These are phyloP conservation scores for Chaetomium sp. DNA, from an alignment of 2,329 filamentous ascomycete species.

Conservation along the genomic window DNA sequence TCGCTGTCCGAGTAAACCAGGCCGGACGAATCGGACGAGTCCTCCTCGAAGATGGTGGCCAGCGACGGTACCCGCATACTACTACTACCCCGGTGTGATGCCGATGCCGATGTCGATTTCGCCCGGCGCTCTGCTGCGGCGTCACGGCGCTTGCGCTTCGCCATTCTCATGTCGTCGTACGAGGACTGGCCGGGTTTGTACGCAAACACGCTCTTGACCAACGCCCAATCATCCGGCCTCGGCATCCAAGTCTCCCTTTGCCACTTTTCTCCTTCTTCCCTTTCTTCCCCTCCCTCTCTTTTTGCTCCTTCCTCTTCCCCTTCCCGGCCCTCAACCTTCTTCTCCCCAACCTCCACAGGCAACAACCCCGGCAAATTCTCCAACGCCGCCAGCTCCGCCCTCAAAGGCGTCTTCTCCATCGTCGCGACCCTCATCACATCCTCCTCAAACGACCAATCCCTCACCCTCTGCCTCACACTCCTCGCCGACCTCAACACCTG, in stretches of 20 bases:
- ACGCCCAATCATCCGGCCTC: slow-evolving; percentile 8
- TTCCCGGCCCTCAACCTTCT: too few relatives aligned
- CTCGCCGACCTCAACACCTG: slow-evolving; percentile 5
- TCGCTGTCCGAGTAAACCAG: too few relatives aligned
- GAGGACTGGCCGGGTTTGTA: slow-evolving; percentile 9
- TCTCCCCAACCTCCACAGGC: neutral
- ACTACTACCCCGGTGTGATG: too few relatives aligned
- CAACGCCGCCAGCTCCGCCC: slow-evolving; percentile 8
- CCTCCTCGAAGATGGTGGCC: neutral
- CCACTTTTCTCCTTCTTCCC: too few relatives aligned
- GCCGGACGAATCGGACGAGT: neutral
- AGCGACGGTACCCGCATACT: neutral
- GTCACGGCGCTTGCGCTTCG: slow-evolving; percentile 2
- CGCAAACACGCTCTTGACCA: slow-evolving; percentile 10
- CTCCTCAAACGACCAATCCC: slow-evolving; percentile 30
- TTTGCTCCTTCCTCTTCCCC: too few relatives aligned
- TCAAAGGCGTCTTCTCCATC: slow-evolving; percentile 9
- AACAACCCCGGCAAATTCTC: slow-evolving; percentile 16
- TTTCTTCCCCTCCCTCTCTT: too few relatives aligned
- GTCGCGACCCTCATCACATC: slow-evolving; percentile 26
- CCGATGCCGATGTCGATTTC: too few relatives aligned
- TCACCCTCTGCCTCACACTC: slow-evolving; percentile 17
- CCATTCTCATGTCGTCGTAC: slow-evolving; percentile 16
- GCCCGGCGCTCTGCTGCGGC: neutral
- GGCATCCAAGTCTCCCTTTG: slow-evolving; percentile 6